Base-by-base conservation (phyloP, 768 basidiomycete genomes). In the Astraeus odoratus region DNA sequence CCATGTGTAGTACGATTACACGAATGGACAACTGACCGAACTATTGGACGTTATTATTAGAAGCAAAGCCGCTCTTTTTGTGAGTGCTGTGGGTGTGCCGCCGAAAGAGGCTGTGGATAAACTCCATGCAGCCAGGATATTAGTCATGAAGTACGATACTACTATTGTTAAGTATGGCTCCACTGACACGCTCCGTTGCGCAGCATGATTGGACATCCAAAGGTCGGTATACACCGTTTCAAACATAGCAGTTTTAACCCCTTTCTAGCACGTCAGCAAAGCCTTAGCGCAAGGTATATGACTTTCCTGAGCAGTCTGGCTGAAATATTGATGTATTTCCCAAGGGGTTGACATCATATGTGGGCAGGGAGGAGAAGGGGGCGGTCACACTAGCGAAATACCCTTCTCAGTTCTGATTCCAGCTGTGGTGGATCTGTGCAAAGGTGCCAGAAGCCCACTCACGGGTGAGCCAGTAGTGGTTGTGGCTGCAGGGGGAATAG, bases 281-380 rank as follows among this genome's bases (percentile, higher is more conserved):
- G 86, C 83, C 5, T 73, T 93, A 7, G 84, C 79, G 8, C 81
- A 80, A 63, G 85, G 81, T 76, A 35, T n/a, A n/a, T 44, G 50
- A 39, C 9, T 20, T 8, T 27, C 34, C 20, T 27, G 20, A 30
- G 15, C 20, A 22, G 31, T 34, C 13, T 36, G 30, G 35, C 24
- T 34, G 35, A 42, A 5, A 36, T 26, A 16, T 15, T 31, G 5
- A 8, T 20, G 24, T 9, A 1, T 37, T 15, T 46, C 18, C 5
- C 53, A 10, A 74, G 87, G 89, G n/a, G 87, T 91, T 13, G 90
- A 94, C 54, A 78, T 93, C 49, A 90, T 94, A 38, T 89, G 90
- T 57, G 89, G 86, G 1, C 88, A 88, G 61, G 86, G 84, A 26
- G 87, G 86, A 15, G 89, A 91, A 64, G 90, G 88, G 16, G 89